Evolutionary conservation across 768 basidiomycete genomes (phyloP), one percentile per base, ranked within the genome.

Genomic region (Mycena latifolia): DNA sequence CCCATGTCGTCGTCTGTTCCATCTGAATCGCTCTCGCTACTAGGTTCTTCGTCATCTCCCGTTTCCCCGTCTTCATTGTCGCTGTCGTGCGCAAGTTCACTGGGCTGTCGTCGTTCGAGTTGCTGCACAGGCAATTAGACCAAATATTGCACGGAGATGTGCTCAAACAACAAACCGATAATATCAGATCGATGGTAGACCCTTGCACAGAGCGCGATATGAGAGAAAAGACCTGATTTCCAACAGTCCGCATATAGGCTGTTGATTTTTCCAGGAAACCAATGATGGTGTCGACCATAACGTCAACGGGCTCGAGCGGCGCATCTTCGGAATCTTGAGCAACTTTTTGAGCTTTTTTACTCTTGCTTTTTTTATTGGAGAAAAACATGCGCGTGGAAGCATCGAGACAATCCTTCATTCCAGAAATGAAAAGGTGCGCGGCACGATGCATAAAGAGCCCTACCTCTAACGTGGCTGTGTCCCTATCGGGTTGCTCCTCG

Each of bases 201-300:
- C 84, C 86, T 62, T 88, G 85, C 37, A 92, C 88, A 6, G 85
- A 82, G 20, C 86, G 82, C 25, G 92, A 89, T 27, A 97, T 78
- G 54, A 92, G 81, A 17, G 88, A 85, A 73, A 98, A 96, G 8
- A 89, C 89, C 70, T 93, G 88, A 55, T 91, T 95, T 8, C 92
- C 92, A 27, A 95, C 81, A 3, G 89, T 87, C 33, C 95, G 89
- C 78, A 92, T 84, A 75, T 92, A 96, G 43, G 89, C 87, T 6
- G 90, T 92, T 3, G 91, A 89, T 63, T 91, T 87, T 75, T 98
- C 95, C 39, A 99, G 79, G 73, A 93, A 91, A 8, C 94, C 94
- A 52, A 99, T 93, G 54, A 98, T 88, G n/a, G 86, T 85, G 74
- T 98, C 96, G 35, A 96, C 89, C 43, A 98, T 84, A 47, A 95